Conservation (phyloP, 2,329 filamentous ascomycete genomes). For the Fusarium sp. region DNA sequence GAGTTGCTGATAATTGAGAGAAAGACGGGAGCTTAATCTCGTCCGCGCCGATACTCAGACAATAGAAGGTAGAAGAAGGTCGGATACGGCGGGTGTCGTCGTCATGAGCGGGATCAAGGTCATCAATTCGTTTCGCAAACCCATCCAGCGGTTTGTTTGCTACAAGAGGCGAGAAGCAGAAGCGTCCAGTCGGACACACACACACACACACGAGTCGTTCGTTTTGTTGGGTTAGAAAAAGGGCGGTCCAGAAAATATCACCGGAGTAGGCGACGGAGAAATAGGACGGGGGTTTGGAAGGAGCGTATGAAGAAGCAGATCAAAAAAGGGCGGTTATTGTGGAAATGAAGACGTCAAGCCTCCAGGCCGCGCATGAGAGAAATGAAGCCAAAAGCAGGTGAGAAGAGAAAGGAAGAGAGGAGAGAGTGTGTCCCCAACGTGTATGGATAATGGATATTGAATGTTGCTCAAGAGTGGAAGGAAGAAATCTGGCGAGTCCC, state of each 20-base stretch:
- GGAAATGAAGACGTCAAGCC: slow-evolving; percentile 37
- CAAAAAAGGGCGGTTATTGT: slow-evolving; percentile 14
- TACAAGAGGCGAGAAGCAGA: not conserved
- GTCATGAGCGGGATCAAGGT: not conserved
- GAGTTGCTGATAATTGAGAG: slow-evolving; percentile 6
- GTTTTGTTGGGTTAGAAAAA: not conserved
- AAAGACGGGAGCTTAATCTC: slow-evolving; percentile 5
- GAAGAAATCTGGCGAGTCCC: slow-evolving; percentile 9
- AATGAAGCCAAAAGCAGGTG: slow-evolving; percentile 2
- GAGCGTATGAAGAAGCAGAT: slow-evolving; percentile 31
- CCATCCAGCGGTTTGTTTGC: not conserved
- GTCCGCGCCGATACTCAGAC: slow-evolving; percentile 1
- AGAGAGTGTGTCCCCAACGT: not conserved
- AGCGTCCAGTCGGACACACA: not conserved
- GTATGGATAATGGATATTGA: slow-evolving; percentile 2
- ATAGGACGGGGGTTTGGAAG: slow-evolving; percentile 5
- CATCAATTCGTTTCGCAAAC: slow-evolving; percentile 4
- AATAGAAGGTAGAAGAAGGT: not conserved
- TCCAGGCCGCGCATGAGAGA: slow-evolving; percentile 27
- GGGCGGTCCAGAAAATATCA: not conserved
- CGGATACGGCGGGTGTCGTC: not conserved
- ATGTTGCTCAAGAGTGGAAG: not conserved
- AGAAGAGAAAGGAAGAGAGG: slow-evolving; percentile 3
- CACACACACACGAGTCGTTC: not conserved
- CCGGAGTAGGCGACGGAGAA: not conserved